Conservation (phyloP, 495 filamentous ascomycete genomes). For the Aspergillus taichungensis region DNA sequence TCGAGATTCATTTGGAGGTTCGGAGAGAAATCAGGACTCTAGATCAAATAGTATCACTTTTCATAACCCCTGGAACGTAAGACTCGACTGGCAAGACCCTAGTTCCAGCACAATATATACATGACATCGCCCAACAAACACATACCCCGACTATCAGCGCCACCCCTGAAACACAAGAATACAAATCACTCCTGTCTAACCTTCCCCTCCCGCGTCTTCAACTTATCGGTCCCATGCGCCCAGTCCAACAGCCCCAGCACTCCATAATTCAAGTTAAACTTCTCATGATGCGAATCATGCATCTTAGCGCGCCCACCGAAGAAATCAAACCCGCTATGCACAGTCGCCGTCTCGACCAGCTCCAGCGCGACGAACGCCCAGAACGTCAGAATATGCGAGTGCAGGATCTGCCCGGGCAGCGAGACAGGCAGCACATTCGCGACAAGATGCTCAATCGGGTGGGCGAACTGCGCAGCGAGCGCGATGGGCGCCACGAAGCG, state of each 20-base stretch:
- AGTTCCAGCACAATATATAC: too few relatives aligned
- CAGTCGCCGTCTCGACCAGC: slow-evolving; percentile 32
- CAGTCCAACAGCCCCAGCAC: slow-evolving; percentile 25
- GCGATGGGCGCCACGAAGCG: slow-evolving; percentile 41
- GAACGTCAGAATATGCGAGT: slow-evolving; percentile 31
- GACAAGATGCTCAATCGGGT: slow-evolving; percentile 40
- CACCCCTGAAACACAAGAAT: too few relatives aligned
- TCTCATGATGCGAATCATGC: slow-evolving; percentile 41
- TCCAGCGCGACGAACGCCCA: slow-evolving; percentile 26
- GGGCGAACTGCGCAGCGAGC: slow-evolving; percentile 41
- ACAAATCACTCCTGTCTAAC: too few relatives aligned
- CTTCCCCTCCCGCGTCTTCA: slow-evolving; percentile 6
- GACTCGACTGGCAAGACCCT: too few relatives aligned
- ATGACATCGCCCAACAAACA: too few relatives aligned
- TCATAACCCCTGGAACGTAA: too few relatives aligned
- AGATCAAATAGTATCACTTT: too few relatives aligned
- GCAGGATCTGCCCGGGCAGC: slow-evolving; percentile 26
- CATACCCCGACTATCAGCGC: too few relatives aligned
- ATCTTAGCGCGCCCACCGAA: slow-evolving; percentile 18
- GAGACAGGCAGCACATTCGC: slow-evolving; percentile 36
- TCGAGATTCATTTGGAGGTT: too few relatives aligned
- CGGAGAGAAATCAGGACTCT: too few relatives aligned
- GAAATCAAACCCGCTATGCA: slow-evolving; percentile 41
- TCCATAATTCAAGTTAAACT: slow-evolving; percentile 26
- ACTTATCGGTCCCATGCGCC: slow-evolving; percentile 23